phyloP scores from a whole-genome alignment of 179 eudicot species.

The Spergularia azorica region DNA sequence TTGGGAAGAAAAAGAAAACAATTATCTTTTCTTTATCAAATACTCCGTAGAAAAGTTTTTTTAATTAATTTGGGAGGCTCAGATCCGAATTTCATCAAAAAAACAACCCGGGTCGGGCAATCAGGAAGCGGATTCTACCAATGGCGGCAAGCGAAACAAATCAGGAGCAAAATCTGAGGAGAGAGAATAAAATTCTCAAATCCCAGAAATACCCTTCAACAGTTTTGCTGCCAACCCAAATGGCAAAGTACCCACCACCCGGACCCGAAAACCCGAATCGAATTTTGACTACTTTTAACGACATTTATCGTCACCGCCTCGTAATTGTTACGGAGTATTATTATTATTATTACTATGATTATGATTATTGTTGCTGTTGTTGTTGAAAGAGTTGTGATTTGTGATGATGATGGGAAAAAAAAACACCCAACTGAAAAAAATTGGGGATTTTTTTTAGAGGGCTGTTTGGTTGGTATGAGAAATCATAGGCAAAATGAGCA shows the following conservation, averaged over 20 bases:
- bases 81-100: constrained; percentile 19
- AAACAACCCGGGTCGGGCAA: background rate
- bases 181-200: background rate
- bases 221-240: constrained; percentile 16
- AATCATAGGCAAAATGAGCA: constrained; percentile 9
- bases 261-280: background rate
- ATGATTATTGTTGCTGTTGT: background rate
- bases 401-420: background rate
- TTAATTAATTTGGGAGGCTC: too few relatives aligned
- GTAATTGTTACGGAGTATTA: background rate
- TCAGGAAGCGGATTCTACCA: background rate
- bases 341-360: background rate
- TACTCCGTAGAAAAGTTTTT: too few relatives aligned
- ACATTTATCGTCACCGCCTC: constrained; percentile 19
- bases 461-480: constrained; percentile 12
- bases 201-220: background rate
- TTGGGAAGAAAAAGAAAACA: too few relatives aligned
- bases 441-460: too few relatives aligned
- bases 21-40: too few relatives aligned
- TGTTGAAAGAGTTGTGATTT: background rate
- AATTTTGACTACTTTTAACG: background rate
- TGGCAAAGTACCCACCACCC: constrained; percentile 1
- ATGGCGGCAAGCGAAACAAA: constrained; percentile 3
- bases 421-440: too few relatives aligned
- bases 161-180: background rate